These are phyloP conservation scores for Zygotorulaspora danielsina DNA, from an alignment of 805 yeast genomes.

Conservation along the genomic window DNA sequence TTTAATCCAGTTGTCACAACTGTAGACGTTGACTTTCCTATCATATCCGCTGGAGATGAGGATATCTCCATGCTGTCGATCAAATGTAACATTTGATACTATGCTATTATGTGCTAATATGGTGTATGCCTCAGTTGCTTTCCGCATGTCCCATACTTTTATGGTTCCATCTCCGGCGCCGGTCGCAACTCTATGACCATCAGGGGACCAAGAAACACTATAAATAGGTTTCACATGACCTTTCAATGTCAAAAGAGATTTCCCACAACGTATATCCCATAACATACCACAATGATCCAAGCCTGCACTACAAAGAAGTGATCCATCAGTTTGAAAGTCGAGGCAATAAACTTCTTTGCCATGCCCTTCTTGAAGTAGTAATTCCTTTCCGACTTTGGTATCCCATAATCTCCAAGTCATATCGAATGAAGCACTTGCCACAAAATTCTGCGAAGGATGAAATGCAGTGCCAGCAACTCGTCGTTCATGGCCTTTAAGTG, in stretches of 20 bases:
- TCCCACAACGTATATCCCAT: conserved; percentile 87
- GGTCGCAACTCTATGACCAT: conserved; percentile 72
- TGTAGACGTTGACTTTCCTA: conserved; percentile 56
- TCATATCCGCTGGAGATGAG: conserved; percentile 70
- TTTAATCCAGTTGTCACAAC: conserved; percentile 65
- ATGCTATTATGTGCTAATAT: conserved; percentile 74
- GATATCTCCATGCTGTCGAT: conserved; percentile 42
- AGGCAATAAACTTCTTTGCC: conserved; percentile 62
- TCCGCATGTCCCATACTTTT: conserved; percentile 83
- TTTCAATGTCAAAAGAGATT: conserved; percentile 49
- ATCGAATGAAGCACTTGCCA: conserved; percentile 77
- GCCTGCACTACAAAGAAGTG: conserved; percentile 72
- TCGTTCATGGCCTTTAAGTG: conserved; percentile 43
- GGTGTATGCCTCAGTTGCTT: conserved; percentile 35
- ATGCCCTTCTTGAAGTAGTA: conserved; percentile 83
- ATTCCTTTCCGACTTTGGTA: conserved; percentile 42
- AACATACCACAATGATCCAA: conserved; percentile 65
- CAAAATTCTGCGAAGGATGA: conserved; percentile 57
- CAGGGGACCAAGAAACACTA: conserved; percentile 66
- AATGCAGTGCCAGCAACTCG: conserved; percentile 59
- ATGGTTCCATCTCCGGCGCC: conserved; percentile 81
- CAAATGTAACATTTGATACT: conserved; percentile 61
- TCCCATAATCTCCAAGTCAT: conserved; percentile 91
- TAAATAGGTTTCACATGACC: conserved; percentile 75
- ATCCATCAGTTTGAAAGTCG: conserved; percentile 70